These are phyloP conservation scores for Eucalyptus sp. DNA, from an alignment of 345 rosid species.

Conservation along the genomic window DNA sequence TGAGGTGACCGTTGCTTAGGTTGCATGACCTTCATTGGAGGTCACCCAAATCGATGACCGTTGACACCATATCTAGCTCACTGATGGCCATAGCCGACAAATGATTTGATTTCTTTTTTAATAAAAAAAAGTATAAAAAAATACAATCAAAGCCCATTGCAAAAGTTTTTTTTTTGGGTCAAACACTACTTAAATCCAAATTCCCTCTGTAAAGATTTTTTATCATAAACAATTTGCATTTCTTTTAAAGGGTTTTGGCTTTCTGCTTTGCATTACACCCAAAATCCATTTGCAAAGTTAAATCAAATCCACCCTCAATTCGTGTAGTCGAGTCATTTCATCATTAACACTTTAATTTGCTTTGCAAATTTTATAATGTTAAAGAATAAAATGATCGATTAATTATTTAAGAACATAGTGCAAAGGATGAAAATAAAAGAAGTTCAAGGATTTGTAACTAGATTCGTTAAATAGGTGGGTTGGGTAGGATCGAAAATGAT, in stretches of 20 bases:
- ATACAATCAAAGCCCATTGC: no score
- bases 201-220: no score
- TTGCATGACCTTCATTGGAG: rapidly evolving
- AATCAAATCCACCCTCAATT: background rate
- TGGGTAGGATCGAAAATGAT: background rate
- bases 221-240: no score
- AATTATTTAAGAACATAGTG: background rate
- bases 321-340: rapidly evolving
- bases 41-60: rapidly evolving
- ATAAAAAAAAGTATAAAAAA: no score
- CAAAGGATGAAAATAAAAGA: background rate
- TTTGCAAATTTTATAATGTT: background rate
- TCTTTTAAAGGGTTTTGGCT: no score
- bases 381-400: background rate
- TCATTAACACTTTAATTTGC: background rate
- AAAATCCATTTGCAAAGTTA: no score
- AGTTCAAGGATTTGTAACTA: background rate
- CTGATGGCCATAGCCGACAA: rapidly evolving
- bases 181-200: no score
- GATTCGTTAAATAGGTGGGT: no score
- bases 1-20: rapidly evolving
- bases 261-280: rapidly evolving
- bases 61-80: rapidly evolving
- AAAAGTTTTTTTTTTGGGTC: no score
- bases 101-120: no score